Evolutionary conservation across 352 stramenopile genomes (phyloP), one percentile per base, ranked within the genome.

Genomic region (Phytophthora colocasiae): DNA sequence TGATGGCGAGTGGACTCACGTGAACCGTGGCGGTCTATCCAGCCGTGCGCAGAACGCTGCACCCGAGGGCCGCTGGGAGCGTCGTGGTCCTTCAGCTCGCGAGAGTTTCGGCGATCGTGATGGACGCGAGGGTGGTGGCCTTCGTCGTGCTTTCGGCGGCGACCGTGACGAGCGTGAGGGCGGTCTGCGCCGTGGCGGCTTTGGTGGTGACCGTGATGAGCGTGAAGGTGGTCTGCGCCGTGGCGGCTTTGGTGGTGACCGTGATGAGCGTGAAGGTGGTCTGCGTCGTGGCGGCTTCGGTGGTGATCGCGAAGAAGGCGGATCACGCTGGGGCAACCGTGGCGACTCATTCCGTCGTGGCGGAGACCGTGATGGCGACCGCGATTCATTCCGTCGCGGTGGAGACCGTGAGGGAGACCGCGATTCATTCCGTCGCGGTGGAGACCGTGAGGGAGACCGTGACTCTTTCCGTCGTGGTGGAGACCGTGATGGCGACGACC

Each of bases 1-100:
- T 3, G 80, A 90, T n/a, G 70, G 81, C 29, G 83, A 86, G 59
- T 92, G 83, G 83, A 92, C 82, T 6, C 77, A 84, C 31, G 83
- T 92, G n/a, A 84, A 65, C 14, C 74, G 70, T 38, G 47, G 71
- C 10, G 51, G 61, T 34, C 51, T 66, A 15, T 58, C 73, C 19
- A 77, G 72, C 12, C 58, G 75, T 40, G 39, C 74, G 0, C 78
- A 71, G 46, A 74, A 74, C 2, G 76, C 67, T 1, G 81, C 80
- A 11, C 80, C 81, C 6, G 81, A 90, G 58, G 78, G 81, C 10
- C 73, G 78, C 41, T 89, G 83, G 78, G 83, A 90, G 40, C 81
- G 83, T 39, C 71, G 77, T 41, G 80, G 73, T 17, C 81, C 80
- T 56, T n/a, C 76, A 10, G 12, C 69, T 60, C 78, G 78, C 36